phyloP scores from a whole-genome alignment of 805 yeast genomes.

The Starmerella bombicola region DNA sequence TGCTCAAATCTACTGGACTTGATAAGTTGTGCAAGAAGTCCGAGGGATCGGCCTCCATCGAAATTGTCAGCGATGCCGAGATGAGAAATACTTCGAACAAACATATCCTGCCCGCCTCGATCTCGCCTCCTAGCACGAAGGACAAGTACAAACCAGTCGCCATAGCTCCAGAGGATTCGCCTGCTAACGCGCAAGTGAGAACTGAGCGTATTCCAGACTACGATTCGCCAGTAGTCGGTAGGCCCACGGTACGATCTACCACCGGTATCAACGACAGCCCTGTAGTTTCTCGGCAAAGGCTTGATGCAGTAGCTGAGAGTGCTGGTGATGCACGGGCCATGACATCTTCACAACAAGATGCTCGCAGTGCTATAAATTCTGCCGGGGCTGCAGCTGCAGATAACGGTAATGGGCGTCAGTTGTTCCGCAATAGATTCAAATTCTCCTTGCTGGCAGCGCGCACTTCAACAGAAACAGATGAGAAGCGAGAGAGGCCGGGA shows the following conservation, averaged over 20 bases:
- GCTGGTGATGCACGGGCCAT: not conserved
- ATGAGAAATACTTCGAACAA: conserved; percentile 22
- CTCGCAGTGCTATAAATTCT: not conserved
- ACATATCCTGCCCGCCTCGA: conserved; percentile 67
- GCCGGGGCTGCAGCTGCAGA: not conserved
- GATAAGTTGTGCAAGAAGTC: conserved; percentile 7
- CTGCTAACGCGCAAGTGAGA: conserved; percentile 11
- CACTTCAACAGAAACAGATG: conserved; percentile 9
- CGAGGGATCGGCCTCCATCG: conserved; percentile 12
- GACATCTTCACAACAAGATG: not conserved
- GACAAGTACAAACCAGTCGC: conserved; percentile 52
- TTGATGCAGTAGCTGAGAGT: not conserved
- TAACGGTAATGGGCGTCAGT: not conserved
- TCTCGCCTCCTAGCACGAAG: conserved; percentile 86
- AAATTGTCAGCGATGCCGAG: conserved; percentile 33
- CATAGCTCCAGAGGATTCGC: conserved; percentile 15
- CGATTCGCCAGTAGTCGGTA: conserved; percentile 25
- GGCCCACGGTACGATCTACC: conserved; percentile 6
- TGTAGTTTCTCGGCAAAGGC: conserved; percentile 5
- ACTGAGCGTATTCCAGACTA: conserved; percentile 16
- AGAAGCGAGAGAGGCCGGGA: not conserved
- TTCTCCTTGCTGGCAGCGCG: conserved; percentile 13
- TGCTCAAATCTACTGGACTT: conserved; percentile 54
- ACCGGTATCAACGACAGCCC: conserved; percentile 8
- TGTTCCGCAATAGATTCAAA: conserved; percentile 9